Base-by-base conservation (phyloP, 768 basidiomycete genomes). In the Pulveroboletus sp. region DNA sequence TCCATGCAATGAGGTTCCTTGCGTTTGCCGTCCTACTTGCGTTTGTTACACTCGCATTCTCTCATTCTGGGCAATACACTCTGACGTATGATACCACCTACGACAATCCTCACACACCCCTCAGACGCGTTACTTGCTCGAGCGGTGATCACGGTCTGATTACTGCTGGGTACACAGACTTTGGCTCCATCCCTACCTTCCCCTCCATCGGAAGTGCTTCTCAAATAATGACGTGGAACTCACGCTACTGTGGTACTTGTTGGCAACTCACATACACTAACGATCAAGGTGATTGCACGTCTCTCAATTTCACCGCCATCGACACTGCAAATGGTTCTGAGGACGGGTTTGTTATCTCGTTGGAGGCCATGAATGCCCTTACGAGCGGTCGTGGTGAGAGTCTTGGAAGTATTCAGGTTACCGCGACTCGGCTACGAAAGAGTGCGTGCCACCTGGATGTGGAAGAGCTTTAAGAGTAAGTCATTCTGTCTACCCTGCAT, bases 131-230 rank as follows among this genome's bases (percentile, higher is more conserved):
- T 35, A 69, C 74, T 39, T 82, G 81, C 68, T 79, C 77, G 1
- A 68, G 78, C 55, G 82, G 82, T 8, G 50, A 64, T 21, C 68
- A 81, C 47, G 82, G 82, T 12, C 68, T 85, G 18, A 31, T 73
- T 11, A 71, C 73, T 12, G 65, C 41, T 17, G 72, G 60, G 24
- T 83, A 71, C 65, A 71, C 66, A 4, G 81, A 74, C 33, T 78
- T 83, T 44, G 72, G 69, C 12, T 66, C 69, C 33, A 63, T 86
- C 27, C 82, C 83, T 2, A 67, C 65, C 40, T 86, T 82, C 71
- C 82, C 83, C 1, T 61, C 70, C 63, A 80, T 86, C 57, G 82
- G 81, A 28, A 83, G 78, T 1, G 77, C 73, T 1, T 68, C 71
- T 14, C 79, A 73, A 33, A 69, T 85, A 49, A 64, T 63, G 6